A percentile compares a stretch with the other conserved stretches of the same genome.
phyloP scores from a whole-genome alignment of 768 basidiomycete species.

The Mycena galopus region DNA sequence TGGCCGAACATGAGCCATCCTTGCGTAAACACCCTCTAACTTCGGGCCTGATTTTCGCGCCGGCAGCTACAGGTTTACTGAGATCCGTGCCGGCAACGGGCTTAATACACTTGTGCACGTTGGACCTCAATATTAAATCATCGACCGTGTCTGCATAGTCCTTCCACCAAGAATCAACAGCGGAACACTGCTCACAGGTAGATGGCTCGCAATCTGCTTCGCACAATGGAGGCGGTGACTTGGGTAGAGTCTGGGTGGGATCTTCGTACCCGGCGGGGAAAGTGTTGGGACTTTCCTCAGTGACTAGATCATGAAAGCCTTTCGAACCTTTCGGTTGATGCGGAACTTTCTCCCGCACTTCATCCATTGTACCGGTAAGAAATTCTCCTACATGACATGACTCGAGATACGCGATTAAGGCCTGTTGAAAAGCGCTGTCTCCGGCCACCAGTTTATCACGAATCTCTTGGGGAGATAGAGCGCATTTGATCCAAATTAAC shows the following conservation, averaged over 20 bases:
- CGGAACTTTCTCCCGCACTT: background rate
- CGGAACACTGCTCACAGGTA: too few relatives aligned
- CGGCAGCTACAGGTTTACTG: background rate
- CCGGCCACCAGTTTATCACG: conserved; percentile 40
- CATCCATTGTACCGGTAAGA: too few relatives aligned
- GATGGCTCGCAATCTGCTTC: background rate
- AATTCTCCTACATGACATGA: conserved; percentile 40
- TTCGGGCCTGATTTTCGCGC: background rate
- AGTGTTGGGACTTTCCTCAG: background rate
- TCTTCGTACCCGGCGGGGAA: conserved; percentile 30
- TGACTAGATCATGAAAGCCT: background rate
- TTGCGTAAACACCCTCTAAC: background rate
- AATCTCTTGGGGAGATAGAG: conserved; percentile 50
- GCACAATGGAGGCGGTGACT: conserved; percentile 33
- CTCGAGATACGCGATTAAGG: conserved; percentile 49
- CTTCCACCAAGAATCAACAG: too few relatives aligned
- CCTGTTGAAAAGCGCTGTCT: conserved; percentile 42
- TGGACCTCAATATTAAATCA: background rate
- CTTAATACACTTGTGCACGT: background rate
- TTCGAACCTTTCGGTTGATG: background rate
- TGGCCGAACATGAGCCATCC: background rate
- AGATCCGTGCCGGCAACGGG: background rate
- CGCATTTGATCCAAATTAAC: too few relatives aligned
- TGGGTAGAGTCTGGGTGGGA: conserved; percentile 42
- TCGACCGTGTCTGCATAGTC: background rate